phyloP scores from a whole-genome alignment of 345 rosid species.

The Euclidium syriacum region DNA sequence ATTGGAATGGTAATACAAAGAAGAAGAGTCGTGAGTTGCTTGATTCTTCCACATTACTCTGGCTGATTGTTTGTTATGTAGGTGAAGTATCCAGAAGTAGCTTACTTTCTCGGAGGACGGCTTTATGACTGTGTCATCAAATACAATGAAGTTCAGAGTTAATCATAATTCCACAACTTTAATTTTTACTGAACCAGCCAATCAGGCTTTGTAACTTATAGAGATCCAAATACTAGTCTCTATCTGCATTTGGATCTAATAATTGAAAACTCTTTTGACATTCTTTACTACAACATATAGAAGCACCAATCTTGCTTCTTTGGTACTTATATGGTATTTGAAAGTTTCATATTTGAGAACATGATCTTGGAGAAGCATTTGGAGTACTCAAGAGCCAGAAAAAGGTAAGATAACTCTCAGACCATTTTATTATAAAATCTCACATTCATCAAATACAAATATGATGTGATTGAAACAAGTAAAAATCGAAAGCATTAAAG shows the following conservation, averaged over 20 bases:
- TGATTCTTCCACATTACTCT: background rate
- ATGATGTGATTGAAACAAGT: background rate
- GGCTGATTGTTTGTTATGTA: slow-evolving; percentile 18
- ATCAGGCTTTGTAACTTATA: slow-evolving; percentile 21
- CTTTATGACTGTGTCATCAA: slow-evolving; percentile 96
- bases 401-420: background rate
- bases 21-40: background rate
- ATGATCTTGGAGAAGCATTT: background rate
- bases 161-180: background rate
- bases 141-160: slow-evolving; percentile 59
- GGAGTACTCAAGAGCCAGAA: background rate
- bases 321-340: slow-evolving; percentile 1
- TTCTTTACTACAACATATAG: background rate
- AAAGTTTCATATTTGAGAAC: background rate
- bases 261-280: background rate
- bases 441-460: slow-evolving; percentile 23
- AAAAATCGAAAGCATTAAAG: slow-evolving; percentile 1
- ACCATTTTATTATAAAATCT: slow-evolving; percentile 22
- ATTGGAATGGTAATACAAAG: slow-evolving; percentile 74
- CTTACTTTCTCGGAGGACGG: slow-evolving; percentile 95
- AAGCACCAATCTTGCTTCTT: slow-evolving; percentile 1
- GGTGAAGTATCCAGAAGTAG: slow-evolving; percentile 98
- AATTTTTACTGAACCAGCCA: slow-evolving; percentile 14
- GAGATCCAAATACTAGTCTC: slow-evolving; percentile 7
- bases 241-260: slow-evolving; percentile 21